Evolutionary conservation across 441 rosid genomes (phyloP), one percentile per base, ranked within the genome.

Genomic region (Eruca vesicaria): DNA sequence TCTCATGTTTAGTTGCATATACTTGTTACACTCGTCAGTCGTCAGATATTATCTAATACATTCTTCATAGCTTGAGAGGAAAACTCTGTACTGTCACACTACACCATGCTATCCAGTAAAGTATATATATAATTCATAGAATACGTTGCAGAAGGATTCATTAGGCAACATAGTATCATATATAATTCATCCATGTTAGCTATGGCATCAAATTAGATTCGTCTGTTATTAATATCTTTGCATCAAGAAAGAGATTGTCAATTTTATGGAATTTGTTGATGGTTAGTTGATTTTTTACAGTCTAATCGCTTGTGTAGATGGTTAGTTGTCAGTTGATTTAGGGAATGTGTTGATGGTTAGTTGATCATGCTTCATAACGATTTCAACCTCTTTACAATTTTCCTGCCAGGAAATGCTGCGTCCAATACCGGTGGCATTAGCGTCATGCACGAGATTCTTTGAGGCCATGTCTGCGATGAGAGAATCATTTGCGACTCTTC

Each of bases 401-500:
- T 8, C 0, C 1, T 1, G 1, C 11, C 19, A 95, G 98, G 99
- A 95, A 83, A 93, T 95, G 98, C 83, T 95, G 32, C 98, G 98
- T 28, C 99, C 99, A 16, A 93, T 93, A 79, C 99, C 98, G 0
- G 98, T 95, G 71, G 99, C 99, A 63, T 82, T 95, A 74, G 98
- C 99, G 70, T 95, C 99, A 9, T 93, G 97, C 81, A 91, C 99
- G 36, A 81, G 98, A 69, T 93, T 93, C 82, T 95, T 95, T 35
- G 98, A 96, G 80, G 99, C 99, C 56, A 91, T 93, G 99, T 87
- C 98, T 28, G 99, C 98, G 14, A 91, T 88, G 97, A 89, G 99
- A 85, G 99, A 96, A 82, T 96, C 99, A 33, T 91, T 96, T 36
- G 85, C 97, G 52, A 86, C 94, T 4, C 98, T 96, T 18, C 97